These are phyloP conservation scores for Wickerhamiella nectarea DNA, from an alignment of 805 yeast species.

Conservation along the genomic window DNA sequence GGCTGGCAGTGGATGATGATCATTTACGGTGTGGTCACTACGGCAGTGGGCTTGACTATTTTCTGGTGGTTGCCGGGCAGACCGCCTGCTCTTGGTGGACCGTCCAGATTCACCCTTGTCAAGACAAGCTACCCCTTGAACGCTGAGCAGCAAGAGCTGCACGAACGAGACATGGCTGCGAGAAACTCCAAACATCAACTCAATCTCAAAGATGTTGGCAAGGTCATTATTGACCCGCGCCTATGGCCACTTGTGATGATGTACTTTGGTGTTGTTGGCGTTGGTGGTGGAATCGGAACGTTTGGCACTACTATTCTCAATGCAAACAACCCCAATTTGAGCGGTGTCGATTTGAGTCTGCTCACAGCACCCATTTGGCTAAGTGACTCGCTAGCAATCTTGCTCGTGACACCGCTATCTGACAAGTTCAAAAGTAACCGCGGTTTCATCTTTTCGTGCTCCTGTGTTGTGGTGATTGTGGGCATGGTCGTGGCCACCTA, in stretches of 20 bases:
- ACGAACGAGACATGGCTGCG: slow-evolving; percentile 43
- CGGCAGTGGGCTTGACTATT: slow-evolving; percentile 46
- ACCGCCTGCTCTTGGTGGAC: slow-evolving; percentile 29
- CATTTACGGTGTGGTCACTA: slow-evolving; percentile 59
- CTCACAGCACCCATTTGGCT: slow-evolving; percentile 85
- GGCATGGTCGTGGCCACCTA: slow-evolving; percentile 68
- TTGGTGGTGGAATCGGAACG: slow-evolving; percentile 77
- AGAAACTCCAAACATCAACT: slow-evolving; percentile 37
- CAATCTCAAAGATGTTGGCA: slow-evolving; percentile 42
- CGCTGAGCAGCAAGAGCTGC: slow-evolving; percentile 39
- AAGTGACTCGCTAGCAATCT: slow-evolving; percentile 63
- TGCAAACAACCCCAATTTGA: slow-evolving; percentile 45
- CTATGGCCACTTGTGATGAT: slow-evolving; percentile 71
- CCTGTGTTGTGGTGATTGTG: slow-evolving; percentile 52
- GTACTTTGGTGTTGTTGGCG: slow-evolving; percentile 89
- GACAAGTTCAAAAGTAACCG: slow-evolving; percentile 50
- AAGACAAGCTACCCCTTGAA: slow-evolving; percentile 27
- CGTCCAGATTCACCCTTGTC: slow-evolving; percentile 7
- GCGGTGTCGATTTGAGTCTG: slow-evolving; percentile 57
- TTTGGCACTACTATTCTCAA: slow-evolving; percentile 68
- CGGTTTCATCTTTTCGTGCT: slow-evolving; percentile 45
- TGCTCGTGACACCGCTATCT: slow-evolving; percentile 65
- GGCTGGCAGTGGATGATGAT: slow-evolving; percentile 86
- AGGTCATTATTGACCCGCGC: slow-evolving; percentile 46
- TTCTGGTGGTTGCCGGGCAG: slow-evolving; percentile 82